These are phyloP conservation scores for Alternaria conjuncta DNA, from an alignment of 2,329 filamentous ascomycete species.

Conservation along the genomic window DNA sequence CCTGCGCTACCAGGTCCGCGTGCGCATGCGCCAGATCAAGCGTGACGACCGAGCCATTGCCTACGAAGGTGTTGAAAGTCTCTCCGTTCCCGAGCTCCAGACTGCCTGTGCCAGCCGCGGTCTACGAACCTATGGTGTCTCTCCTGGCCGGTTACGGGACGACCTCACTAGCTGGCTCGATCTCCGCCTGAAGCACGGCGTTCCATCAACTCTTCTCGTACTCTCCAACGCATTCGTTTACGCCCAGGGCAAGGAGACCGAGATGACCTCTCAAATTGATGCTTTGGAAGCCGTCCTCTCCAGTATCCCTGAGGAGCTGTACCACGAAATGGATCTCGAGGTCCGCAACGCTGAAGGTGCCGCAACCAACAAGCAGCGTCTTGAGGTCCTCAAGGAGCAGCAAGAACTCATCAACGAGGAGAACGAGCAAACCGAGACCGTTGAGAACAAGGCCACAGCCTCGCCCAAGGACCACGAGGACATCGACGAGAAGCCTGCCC, in stretches of 20 bases:
- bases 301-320: constrained; percentile 95
- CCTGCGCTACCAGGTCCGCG: constrained; percentile 94
- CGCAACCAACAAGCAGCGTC: constrained; percentile 97
- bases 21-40: constrained; percentile 99
- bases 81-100: constrained; percentile 93
- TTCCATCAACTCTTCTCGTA: constrained; percentile 95
- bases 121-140: constrained; percentile 90
- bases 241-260: constrained; percentile 80
- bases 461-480: constrained; percentile 86
- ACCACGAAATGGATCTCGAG: constrained; percentile 99
- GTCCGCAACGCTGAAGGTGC: constrained; percentile 96
- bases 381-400: constrained; percentile 98
- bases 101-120: constrained; percentile 90
- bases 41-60: constrained; percentile 93
- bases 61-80: constrained; percentile 89
- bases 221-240: constrained; percentile 99
- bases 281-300: constrained; percentile 90
- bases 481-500: constrained; percentile 80
- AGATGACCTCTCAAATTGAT: constrained; percentile 89
- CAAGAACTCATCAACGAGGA: constrained; percentile 98
- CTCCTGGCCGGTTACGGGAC: constrained; percentile 83
- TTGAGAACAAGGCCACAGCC: constrained; percentile 74
- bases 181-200: constrained; percentile 87
- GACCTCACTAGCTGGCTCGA: constrained; percentile 95
- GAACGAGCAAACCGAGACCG: constrained; percentile 83